phyloP scores from a whole-genome alignment of 805 yeast genomes.

The Candida maris region DNA sequence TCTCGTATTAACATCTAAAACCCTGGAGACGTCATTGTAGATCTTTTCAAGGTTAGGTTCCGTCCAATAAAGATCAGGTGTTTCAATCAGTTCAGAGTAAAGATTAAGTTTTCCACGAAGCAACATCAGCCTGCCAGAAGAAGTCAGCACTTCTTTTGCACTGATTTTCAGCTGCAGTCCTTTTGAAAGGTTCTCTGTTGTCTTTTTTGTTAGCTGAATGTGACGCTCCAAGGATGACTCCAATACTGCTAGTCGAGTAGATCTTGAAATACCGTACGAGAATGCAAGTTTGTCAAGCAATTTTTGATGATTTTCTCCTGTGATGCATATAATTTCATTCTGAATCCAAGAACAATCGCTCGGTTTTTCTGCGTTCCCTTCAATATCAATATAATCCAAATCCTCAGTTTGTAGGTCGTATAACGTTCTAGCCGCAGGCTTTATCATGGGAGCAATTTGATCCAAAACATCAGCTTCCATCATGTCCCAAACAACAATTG shows the following conservation, averaged over 20 bases:
- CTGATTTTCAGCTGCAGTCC: constrained; percentile 53
- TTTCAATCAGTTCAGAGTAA: constrained; percentile 84
- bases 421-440: constrained; percentile 43
- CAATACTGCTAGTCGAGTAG: constrained; percentile 78
- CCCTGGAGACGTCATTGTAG: constrained; percentile 65
- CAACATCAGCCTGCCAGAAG: constrained; percentile 72
- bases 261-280: constrained; percentile 81
- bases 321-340: constrained; percentile 71
- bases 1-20: constrained; percentile 72
- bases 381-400: constrained; percentile 59
- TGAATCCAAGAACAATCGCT: constrained; percentile 34
- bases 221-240: constrained; percentile 71
- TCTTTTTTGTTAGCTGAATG: constrained; percentile 55
- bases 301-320: constrained; percentile 46
- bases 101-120: constrained; percentile 80
- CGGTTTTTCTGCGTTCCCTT: constrained; percentile 31
- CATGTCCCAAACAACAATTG: constrained; percentile 82
- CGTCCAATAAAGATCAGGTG: constrained; percentile 92
- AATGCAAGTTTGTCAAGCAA: constrained; percentile 81
- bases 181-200: constrained; percentile 62
- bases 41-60: constrained; percentile 81
- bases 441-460: constrained; percentile 50
- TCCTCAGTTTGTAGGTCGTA: constrained; percentile 74
- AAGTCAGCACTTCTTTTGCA: constrained; percentile 58
- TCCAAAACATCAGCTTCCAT: constrained; percentile 48